Base-by-base conservation (phyloP, 352 stramenopile species). In the Albugo laibachii region DNA sequence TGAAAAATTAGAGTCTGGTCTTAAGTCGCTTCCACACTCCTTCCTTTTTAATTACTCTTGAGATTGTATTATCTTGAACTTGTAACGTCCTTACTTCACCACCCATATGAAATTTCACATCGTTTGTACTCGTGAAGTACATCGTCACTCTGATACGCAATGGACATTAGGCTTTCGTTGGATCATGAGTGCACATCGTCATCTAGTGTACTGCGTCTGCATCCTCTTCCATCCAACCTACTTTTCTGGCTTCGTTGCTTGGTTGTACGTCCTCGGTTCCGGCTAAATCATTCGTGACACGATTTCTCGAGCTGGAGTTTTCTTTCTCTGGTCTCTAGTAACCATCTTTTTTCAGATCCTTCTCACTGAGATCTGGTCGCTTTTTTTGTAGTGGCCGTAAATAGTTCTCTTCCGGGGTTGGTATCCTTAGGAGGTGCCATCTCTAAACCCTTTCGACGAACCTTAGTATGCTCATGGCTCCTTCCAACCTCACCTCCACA, bases 81-180 rank as follows among this genome's bases (percentile, higher is more conserved):
- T 31, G 3, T 8, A 31, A 10, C 24, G 24, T 31, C 8, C 24
- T 3, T 0, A 37, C 20, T 11, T 31, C 24, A 31, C 24, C 41
- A 2, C 15, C 10, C 51, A 62, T 62, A 0, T n/a, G 5, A 2
- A 0, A 66, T 21, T 36, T 54, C 15, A 0, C 46, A 15, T 19
- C n/a, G 21, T 49, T 1, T 50, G 58, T 1, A 51, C n/a, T 52
- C 20, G 52, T 57, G 19, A 64, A 13, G 13, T 64, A 66, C 47
- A 61, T n/a, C 58, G 2, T 46, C 24, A 31, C 24, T 31, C 24
- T 31, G 24, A 31, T 8, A 31, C 24, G 48, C 1, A 57, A 16
- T 2, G 38, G 36, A 40, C 41, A 60, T 24, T 66, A 47, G 2
- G 13, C 11, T 1, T 37, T 36, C 0, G 36, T 49, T 0, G 50